phyloP scores from a whole-genome alignment of 140 eudicot genomes.

The Oenanthe javanica region DNA sequence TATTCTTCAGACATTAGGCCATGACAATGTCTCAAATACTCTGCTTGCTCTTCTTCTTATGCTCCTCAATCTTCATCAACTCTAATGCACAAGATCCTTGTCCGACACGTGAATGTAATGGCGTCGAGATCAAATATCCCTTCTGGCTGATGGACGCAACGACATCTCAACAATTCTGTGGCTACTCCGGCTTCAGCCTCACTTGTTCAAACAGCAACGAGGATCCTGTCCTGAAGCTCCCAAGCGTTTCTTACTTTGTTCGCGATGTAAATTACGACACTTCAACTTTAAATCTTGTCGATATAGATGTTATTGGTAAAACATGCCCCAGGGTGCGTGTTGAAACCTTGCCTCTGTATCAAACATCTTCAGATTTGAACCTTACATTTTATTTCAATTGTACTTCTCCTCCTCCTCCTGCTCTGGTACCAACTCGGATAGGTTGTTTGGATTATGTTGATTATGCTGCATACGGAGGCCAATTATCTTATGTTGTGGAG shows the following conservation, averaged over 20 bases:
- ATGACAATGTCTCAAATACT: constrained; percentile 15
- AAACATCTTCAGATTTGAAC: not conserved
- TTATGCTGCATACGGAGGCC: not conserved
- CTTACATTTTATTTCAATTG: constrained; percentile 38
- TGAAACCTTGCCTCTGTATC: no score
- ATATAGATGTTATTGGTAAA: no score
- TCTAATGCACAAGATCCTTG: constrained; percentile 15
- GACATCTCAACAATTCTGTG: constrained; percentile 15
- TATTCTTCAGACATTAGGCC: not conserved
- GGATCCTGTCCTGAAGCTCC: not conserved
- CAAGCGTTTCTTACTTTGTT: constrained; percentile 5
- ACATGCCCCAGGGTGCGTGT: no score
- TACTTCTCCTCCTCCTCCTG: not conserved
- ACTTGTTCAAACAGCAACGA: constrained; percentile 9
- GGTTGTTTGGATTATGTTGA: constrained; percentile 3
- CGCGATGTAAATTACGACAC: not conserved
- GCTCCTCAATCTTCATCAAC: constrained; percentile 1
- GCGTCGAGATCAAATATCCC: constrained; percentile 18
- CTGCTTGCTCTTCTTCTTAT: not conserved
- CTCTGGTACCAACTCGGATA: not conserved
- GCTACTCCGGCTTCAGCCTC: constrained; percentile 29
- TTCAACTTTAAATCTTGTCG: not conserved
- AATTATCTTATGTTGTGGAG: constrained; percentile 8
- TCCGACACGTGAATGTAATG: not conserved
- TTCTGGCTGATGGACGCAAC: constrained; percentile 11